phyloP scores from a whole-genome alignment of 2,329 filamentous ascomycete genomes.

The Aspergillus texensis region DNA sequence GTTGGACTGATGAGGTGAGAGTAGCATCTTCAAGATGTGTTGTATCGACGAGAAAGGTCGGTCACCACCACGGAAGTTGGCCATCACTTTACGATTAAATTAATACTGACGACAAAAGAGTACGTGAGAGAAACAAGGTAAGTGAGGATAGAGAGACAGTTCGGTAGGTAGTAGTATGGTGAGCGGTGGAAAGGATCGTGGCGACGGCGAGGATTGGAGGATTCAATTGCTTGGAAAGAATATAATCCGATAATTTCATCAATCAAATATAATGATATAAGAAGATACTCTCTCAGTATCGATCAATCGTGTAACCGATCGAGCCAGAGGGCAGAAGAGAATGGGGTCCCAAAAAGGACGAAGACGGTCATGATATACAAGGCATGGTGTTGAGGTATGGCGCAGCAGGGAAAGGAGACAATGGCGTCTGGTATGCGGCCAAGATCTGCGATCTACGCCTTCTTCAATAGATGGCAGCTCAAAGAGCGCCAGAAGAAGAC shows the following conservation, averaged over 20 bases:
- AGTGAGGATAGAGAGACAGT: conserved; percentile 13
- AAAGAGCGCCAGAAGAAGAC: conserved; percentile 33
- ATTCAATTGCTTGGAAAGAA: conserved; percentile 14
- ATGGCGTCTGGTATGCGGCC: conserved; percentile 25
- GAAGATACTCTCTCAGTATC: conserved; percentile 30
- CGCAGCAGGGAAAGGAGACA: conserved; percentile 13
- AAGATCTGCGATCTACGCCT: conserved; percentile 28
- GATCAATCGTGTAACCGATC: conserved; percentile 31
- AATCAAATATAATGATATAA: conserved; percentile 18
- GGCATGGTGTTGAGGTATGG: conserved; percentile 28
- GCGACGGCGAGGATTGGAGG: conserved; percentile 4
- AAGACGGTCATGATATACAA: conserved; percentile 47
- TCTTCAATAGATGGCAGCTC: conserved; percentile 31
- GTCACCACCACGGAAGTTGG: conserved; percentile 35
- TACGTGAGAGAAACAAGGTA: conserved; percentile 11
- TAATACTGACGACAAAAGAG: conserved; percentile 11
- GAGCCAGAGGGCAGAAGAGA: conserved; percentile 29
- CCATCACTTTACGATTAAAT: conserved; percentile 28
- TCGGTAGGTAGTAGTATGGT: conserved; percentile 13
- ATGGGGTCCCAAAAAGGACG: conserved; percentile 41
- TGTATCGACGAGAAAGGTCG: conserved; percentile 41
- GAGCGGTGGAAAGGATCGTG: conserved; percentile 13
- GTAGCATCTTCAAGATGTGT: conserved; percentile 49
- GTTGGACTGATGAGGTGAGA: conserved; percentile 44
- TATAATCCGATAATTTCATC: conserved; percentile 18